A percentile compares a stretch with the other conserved stretches of the same genome.
phyloP scores from a whole-genome alignment of 2,329 filamentous ascomycete species.

The Incumbomyces delicatus region DNA sequence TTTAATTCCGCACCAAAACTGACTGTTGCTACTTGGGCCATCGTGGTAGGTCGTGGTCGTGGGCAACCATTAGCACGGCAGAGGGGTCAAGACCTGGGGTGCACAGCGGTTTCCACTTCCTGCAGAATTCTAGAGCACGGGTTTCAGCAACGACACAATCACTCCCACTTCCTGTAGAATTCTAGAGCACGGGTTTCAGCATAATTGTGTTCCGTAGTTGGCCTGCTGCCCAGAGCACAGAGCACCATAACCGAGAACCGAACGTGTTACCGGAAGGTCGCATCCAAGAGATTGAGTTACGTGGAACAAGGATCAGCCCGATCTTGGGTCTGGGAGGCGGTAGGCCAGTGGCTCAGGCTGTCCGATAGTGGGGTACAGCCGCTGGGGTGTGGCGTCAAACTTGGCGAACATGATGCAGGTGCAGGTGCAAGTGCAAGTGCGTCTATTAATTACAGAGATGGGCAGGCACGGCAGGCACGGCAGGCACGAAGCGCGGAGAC shows the following conservation, averaged over 20 bases:
- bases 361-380: too few relatives aligned
- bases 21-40: slow-evolving; percentile 20
- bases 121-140: too few relatives aligned
- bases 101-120: too few relatives aligned
- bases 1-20: slow-evolving; percentile 85
- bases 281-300: slow-evolving; percentile 5
- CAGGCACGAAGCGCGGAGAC: too few relatives aligned
- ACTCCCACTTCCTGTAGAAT: too few relatives aligned
- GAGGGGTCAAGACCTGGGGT: background rate
- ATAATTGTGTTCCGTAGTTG: background rate
- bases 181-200: background rate
- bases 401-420: too few relatives aligned
- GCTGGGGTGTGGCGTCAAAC: too few relatives aligned
- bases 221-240: background rate
- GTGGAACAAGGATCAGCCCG: background rate
- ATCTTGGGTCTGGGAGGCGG: background rate
- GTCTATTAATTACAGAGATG: too few relatives aligned
- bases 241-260: too few relatives aligned
- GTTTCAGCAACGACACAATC: background rate
- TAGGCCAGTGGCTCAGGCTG: too few relatives aligned
- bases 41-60: slow-evolving; percentile 6
- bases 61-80: background rate
- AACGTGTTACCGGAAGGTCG: background rate
- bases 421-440: too few relatives aligned
- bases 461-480: too few relatives aligned